Evolutionary conservation across 306 rosid genomes (phyloP).

Genomic region (Sophora flavescens): DNA sequence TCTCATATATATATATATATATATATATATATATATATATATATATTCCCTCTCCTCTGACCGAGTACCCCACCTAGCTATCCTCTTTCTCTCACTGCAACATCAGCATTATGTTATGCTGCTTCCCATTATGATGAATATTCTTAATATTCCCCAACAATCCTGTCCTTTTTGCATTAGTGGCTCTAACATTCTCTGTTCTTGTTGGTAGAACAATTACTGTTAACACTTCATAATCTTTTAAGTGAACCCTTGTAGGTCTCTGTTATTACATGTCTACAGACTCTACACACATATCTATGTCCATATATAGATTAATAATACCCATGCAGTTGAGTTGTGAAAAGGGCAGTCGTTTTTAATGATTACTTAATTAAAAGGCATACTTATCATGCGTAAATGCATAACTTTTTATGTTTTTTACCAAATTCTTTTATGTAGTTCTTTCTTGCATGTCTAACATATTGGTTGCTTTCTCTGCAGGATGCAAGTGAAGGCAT

Average conservation of each 20-base stretch:
- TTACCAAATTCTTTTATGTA: not conserved
- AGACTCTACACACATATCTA: conserved; percentile 12
- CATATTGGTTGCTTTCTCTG: conserved; percentile 39
- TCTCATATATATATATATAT: too few relatives aligned
- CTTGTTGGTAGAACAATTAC: not conserved
- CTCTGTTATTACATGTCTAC: not conserved
- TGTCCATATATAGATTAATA: conserved; percentile 5
- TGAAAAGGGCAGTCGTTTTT: conserved; percentile 9
- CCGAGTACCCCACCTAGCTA: too few relatives aligned
- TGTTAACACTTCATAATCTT: conserved; percentile 3
- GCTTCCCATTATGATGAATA: not conserved
- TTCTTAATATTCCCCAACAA: not conserved
- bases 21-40: too few relatives aligned
- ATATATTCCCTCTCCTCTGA: too few relatives aligned
- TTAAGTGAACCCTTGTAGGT: conserved; percentile 1
- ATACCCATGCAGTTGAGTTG: conserved; percentile 1
- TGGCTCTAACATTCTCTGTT: conserved; percentile 13
- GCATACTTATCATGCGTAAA: conserved; percentile 10
- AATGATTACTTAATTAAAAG: conserved; percentile 7
- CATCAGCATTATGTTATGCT: too few relatives aligned
- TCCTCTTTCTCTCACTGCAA: too few relatives aligned
- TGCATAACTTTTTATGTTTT: conserved; percentile 15
- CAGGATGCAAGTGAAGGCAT: conserved; percentile 90
- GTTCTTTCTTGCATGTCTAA: conserved; percentile 29
- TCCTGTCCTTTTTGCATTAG: not conserved